Percentiles rank a stretch among this genome's conserved stretches.
Evolutionary conservation across 1,139 yeast genomes (phyloP).

Genomic region (Geotrichum klebahnii): DNA sequence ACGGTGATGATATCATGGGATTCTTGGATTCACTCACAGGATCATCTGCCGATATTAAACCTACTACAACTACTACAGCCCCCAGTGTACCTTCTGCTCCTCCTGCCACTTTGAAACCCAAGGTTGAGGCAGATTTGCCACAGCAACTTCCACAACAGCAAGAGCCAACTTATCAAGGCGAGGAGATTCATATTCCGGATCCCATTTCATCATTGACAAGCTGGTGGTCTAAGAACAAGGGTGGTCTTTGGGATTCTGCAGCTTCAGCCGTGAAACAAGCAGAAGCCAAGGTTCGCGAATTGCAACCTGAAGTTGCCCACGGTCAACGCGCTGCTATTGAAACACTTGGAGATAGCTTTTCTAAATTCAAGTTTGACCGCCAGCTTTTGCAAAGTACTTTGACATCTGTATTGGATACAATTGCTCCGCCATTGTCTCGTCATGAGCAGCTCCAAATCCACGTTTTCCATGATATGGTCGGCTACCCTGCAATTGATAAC

Average conservation of each 20-base stretch:
- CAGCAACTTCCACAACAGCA: constrained; percentile 21
- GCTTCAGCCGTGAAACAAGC: constrained; percentile 63
- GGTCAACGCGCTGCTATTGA: constrained; percentile 31
- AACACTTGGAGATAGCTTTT: constrained; percentile 28
- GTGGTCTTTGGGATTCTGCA: constrained; percentile 53
- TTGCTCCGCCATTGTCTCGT: constrained; percentile 52
- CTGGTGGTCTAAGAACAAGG: constrained; percentile 55
- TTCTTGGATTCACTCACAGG: constrained; percentile 70
- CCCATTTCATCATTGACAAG: constrained; percentile 66
- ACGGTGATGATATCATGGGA: constrained; percentile 73
- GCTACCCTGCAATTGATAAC: constrained; percentile 61
- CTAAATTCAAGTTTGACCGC: constrained; percentile 25
- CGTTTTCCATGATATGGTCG: constrained; percentile 78
- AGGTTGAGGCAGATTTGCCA: constrained; percentile 22
- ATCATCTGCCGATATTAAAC: constrained; percentile 25
- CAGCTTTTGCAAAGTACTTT: constrained; percentile 44
- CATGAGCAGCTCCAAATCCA: constrained; percentile 77
- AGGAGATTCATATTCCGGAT: constrained; percentile 44
- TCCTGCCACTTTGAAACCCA: background rate
- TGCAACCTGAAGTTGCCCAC: constrained; percentile 34
- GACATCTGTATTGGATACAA: constrained; percentile 47
- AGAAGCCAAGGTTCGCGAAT: constrained; percentile 41
- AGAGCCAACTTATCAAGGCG: constrained; percentile 23
- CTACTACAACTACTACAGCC: background rate
- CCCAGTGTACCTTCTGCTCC: background rate